Evolutionary conservation across 1,284 basidiomycete genomes (phyloP), one percentile per base, ranked within the genome.

Genomic region (Heterobasidion irregulare): DNA sequence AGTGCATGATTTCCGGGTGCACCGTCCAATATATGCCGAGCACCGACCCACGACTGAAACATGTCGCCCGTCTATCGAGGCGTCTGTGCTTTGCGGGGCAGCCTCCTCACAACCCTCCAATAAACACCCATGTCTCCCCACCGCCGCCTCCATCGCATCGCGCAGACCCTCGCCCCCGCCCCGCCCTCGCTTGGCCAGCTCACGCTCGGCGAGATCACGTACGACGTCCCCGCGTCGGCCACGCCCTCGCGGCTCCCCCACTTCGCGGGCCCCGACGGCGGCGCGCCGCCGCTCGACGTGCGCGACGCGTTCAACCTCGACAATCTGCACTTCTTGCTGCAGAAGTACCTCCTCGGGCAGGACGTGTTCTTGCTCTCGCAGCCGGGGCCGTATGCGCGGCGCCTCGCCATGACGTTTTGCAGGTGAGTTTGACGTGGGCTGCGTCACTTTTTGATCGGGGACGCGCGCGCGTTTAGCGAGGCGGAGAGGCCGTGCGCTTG

Each of bases 331-430:
- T 86, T 83, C 59, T 73, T 86, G 68, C 64, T 86, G 59, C 82
- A 86, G 70, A 85, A 85, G 64, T 81, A 79, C 65, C 63, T 84
- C n/a, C 72, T 86, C 1, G 82, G 81, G 2, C 83, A 86, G 64
- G 83, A 86, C 64, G 69, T 83, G 5, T 86, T 84, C 65, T 66
- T 85, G 16, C 69, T 84, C 1, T 80, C 79, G 0, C 82, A 84
- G 61, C 83, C 83, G 9, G 0, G 83, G 0, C 81, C 82, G 1
- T 86, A 84, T 66, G 82, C 83, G 8, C 70, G 83, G 33, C 66
- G 81, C 41, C 66, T 84, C 46, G 81, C 79, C 1, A 65, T 84
- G 68, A 82, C 81, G 7, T 84, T 84, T 66, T 82, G 81, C 32
- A 79, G 77, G 82, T 81, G 57, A 58, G 74, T 63, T 47, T 6